phyloP scores from a whole-genome alignment of 1,139 yeast genomes.

The Candida tetrigidarum region DNA sequence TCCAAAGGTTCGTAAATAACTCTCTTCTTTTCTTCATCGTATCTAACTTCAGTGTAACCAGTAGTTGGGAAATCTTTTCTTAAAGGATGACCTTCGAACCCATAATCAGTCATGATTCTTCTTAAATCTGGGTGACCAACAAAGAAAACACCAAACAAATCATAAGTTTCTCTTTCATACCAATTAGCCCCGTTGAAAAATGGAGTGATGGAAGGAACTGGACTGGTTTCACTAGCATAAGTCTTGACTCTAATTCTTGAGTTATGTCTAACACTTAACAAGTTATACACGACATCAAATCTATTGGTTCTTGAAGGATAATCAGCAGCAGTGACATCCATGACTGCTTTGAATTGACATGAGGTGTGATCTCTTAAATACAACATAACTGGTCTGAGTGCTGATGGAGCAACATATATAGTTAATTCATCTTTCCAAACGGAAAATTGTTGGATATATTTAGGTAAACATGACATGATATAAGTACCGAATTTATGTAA shows the following conservation, averaged over 20 bases:
- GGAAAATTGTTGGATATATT: conserved; percentile 79
- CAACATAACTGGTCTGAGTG: conserved; percentile 68
- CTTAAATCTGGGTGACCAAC: conserved; percentile 91
- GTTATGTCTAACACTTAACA: conserved; percentile 81
- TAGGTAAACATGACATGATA: conserved; percentile 78
- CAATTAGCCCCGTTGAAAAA: conserved; percentile 83
- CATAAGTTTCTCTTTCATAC: conserved; percentile 90
- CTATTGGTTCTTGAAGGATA: conserved; percentile 84
- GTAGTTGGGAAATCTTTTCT: conserved; percentile 94
- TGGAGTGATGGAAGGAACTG: conserved; percentile 78
- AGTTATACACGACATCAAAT: conserved; percentile 85
- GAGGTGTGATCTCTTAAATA: conserved; percentile 81
- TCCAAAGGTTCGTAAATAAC: conserved; percentile 90
- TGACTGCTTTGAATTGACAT: conserved; percentile 75
- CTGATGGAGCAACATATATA: conserved; percentile 75
- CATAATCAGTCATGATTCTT: conserved; percentile 90
- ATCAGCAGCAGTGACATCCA: conserved; percentile 88
- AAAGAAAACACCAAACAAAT: conserved; percentile 83
- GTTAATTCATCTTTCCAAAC: conserved; percentile 93
- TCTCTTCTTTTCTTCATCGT: conserved; percentile 90
- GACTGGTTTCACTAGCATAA: conserved; percentile 79
- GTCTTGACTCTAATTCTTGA: conserved; percentile 90
- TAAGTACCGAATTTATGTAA: conserved; percentile 85
- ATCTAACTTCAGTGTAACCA: conserved; percentile 88
- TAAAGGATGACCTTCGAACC: conserved; percentile 91